These are phyloP conservation scores for Bruguiera parviflora DNA, from an alignment of 345 rosid genomes.

Conservation along the genomic window DNA sequence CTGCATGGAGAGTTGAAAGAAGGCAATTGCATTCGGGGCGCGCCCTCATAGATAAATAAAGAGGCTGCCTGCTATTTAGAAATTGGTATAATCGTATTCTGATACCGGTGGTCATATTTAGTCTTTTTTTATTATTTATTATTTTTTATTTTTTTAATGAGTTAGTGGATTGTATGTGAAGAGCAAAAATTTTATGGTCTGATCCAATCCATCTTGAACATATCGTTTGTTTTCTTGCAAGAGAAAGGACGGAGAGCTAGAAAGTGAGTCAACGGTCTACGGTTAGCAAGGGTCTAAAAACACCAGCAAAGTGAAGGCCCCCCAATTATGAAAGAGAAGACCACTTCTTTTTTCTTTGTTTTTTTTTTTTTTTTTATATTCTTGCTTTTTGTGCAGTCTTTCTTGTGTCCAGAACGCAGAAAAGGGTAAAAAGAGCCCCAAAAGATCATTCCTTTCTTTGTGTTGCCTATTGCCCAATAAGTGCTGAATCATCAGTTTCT, in stretches of 20 bases:
- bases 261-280: slow-evolving; percentile 32
- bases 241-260: neutral
- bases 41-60: too few species aligned
- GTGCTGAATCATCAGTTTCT: neutral
- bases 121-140: too few species aligned
- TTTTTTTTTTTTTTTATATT: neutral
- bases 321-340: neutral
- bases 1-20: too few species aligned
- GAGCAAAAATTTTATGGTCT: too few species aligned
- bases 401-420: neutral
- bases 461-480: neutral
- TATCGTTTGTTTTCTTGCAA: too few species aligned
- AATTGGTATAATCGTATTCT: too few species aligned
- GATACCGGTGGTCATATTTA: too few species aligned
- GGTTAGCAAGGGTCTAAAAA: slow-evolving; percentile 28
- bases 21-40: too few species aligned
- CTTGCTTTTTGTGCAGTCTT: neutral
- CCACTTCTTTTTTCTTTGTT: neutral
- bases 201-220: too few species aligned
- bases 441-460: neutral
- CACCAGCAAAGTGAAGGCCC: slow-evolving; percentile 4
- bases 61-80: too few species aligned
- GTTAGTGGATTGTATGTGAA: too few species aligned
- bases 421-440: neutral
- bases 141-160: too few species aligned